A percentile compares a stretch with the other conserved stretches of the same genome.
Evolutionary conservation across 768 basidiomycete species (phyloP).

Genomic region (Podaxis pistillaris): DNA sequence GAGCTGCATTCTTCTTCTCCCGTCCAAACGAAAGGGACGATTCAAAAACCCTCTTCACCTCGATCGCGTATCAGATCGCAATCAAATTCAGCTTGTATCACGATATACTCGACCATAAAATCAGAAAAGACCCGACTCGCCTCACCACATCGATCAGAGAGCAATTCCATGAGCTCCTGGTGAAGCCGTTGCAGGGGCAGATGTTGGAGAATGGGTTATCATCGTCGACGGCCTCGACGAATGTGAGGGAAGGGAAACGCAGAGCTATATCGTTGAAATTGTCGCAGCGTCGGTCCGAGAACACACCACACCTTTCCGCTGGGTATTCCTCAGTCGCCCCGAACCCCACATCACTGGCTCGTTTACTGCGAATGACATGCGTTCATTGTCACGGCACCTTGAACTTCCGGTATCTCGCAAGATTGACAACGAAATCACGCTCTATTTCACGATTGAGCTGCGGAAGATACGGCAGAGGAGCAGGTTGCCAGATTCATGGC

Average conservation of each 20-base stretch:
- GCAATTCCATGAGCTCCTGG: background rate
- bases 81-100: background rate
- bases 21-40: background rate
- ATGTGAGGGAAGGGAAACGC: background rate
- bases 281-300: too few relatives aligned
- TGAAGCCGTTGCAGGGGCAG: background rate
- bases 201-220: background rate
- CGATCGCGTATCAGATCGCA: slow-evolving; percentile 1
- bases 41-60: background rate
- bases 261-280: too few relatives aligned
- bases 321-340: too few relatives aligned
- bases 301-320: too few relatives aligned
- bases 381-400: background rate
- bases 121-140: background rate
- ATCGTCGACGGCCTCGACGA: slow-evolving; percentile 16
- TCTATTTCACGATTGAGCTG: background rate
- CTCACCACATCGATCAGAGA: background rate
- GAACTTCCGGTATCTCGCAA: slow-evolving; percentile 4
- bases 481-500: slow-evolving; percentile 4
- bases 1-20: background rate
- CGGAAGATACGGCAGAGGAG: background rate
- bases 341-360: too few relatives aligned
- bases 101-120: background rate
- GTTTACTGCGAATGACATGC: background rate
- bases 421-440: slow-evolving; percentile 1